These are phyloP conservation scores for Nakataea oryzae DNA, from an alignment of 2,329 filamentous ascomycete species.

Conservation along the genomic window DNA sequence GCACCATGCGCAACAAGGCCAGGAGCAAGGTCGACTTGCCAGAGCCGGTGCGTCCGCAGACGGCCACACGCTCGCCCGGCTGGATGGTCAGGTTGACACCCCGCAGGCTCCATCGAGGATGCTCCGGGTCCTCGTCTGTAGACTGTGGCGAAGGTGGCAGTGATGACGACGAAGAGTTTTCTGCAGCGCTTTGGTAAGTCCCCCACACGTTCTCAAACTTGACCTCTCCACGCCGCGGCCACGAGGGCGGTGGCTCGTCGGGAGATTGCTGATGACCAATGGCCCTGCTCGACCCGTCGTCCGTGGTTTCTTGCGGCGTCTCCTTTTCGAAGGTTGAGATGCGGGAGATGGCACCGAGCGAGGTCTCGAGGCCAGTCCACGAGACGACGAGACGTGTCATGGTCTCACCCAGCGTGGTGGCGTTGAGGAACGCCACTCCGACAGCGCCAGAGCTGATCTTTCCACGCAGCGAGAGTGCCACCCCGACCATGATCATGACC, in stretches of 20 bases:
- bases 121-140: conserved; percentile 43
- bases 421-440: conserved; percentile 3
- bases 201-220: conserved; percentile 4
- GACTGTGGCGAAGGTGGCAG: too few relatives aligned
- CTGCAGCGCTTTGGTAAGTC: not conserved
- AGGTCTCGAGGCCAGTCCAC: conserved; percentile 48
- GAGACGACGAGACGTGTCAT: conserved; percentile 31
- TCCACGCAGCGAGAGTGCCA: conserved; percentile 20
- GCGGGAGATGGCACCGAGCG: conserved; percentile 44
- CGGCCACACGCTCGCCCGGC: conserved; percentile 44
- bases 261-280: not conserved
- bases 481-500: conserved; percentile 29
- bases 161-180: not conserved
- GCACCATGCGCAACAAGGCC: conserved; percentile 34
- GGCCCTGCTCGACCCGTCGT: conserved; percentile 4
- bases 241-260: not conserved
- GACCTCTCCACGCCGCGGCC: conserved; percentile 5
- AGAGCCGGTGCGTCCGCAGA: conserved; percentile 68
- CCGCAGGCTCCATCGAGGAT: conserved; percentile 60
- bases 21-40: conserved; percentile 38
- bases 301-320: conserved; percentile 23
- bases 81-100: conserved; percentile 63
- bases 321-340: conserved; percentile 41
- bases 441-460: conserved; percentile 1
- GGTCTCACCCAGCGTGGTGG: conserved; percentile 15